Conservation (phyloP, 1,139 yeast genomes). For the Kodamaea sp. region DNA sequence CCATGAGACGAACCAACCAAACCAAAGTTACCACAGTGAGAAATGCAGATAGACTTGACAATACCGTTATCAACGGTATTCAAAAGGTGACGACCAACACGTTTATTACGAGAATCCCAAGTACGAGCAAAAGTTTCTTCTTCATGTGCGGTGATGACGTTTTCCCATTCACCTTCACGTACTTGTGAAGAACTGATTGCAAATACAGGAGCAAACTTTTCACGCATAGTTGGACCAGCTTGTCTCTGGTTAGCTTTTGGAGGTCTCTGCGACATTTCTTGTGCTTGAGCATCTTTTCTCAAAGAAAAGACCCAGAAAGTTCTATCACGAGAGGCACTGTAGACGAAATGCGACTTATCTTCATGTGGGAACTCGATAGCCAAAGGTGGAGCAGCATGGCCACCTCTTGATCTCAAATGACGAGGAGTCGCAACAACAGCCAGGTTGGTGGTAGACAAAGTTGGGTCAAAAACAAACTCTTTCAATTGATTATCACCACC, state of each 20-base stretch:
- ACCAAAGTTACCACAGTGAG: constrained; percentile 95
- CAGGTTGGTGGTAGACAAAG: constrained; percentile 63
- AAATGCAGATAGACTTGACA: constrained; percentile 77
- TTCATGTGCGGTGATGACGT: constrained; percentile 86
- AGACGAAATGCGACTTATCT: constrained; percentile 73
- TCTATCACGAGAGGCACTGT: constrained; percentile 84
- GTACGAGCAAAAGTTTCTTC: constrained; percentile 83
- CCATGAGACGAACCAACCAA: constrained; percentile 90
- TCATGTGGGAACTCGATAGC: constrained; percentile 74
- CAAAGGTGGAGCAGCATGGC: constrained; percentile 91
- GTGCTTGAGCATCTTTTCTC: constrained; percentile 95
- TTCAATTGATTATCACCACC: constrained; percentile 91
- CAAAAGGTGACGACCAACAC: constrained; percentile 73
- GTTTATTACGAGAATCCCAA: constrained; percentile 82
- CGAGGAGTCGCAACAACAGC: constrained; percentile 85
- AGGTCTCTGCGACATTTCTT: constrained; percentile 80
- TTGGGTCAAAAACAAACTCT: constrained; percentile 92
- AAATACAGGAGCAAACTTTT: constrained; percentile 74
- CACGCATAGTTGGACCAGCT: constrained; percentile 55
- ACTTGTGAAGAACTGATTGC: constrained; percentile 72
- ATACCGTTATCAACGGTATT: constrained; percentile 73
- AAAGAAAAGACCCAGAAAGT: constrained; percentile 89
- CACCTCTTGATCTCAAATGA: constrained; percentile 89
- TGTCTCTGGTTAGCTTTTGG: constrained; percentile 52
- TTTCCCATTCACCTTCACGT: constrained; percentile 93